Evolutionary conservation across 2,329 filamentous ascomycete species (phyloP).

Genomic region (Claviceps fusiformis): DNA sequence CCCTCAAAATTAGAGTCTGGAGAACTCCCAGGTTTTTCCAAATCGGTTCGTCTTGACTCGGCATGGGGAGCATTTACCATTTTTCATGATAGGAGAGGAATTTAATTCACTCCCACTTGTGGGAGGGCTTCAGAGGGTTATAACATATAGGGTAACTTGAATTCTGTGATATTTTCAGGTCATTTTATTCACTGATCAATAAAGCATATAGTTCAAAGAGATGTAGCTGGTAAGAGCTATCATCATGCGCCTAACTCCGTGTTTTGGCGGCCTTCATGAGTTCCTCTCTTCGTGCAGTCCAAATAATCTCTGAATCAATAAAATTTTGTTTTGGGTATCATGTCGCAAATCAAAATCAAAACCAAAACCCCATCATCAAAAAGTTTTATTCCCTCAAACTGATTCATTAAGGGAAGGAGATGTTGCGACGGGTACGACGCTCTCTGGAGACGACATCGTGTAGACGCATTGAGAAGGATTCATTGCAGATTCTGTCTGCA

Average conservation of each 20-base stretch:
- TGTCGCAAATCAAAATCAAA: background rate
- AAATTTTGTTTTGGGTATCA: background rate
- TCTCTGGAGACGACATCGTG: conserved; percentile 6
- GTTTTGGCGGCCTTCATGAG: background rate
- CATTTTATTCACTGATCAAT: background rate
- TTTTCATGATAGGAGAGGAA: no score
- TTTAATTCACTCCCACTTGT: no score
- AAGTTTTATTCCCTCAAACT: background rate
- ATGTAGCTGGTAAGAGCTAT: background rate
- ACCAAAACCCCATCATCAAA: background rate
- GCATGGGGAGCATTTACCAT: no score
- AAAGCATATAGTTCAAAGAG: background rate
- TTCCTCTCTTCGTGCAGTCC: background rate
- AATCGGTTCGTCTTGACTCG: no score
- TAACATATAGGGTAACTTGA: no score
- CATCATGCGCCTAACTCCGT: background rate
- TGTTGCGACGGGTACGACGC: background rate
- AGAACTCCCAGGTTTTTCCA: no score
- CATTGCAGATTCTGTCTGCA: background rate
- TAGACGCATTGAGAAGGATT: background rate
- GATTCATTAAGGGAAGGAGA: background rate
- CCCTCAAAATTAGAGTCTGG: no score
- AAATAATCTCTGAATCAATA: background rate
- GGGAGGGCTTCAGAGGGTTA: no score
- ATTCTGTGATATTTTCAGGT: no score